These are phyloP conservation scores for Saccharomycopsis selenospora DNA, from an alignment of 805 yeast genomes.

Conservation along the genomic window DNA sequence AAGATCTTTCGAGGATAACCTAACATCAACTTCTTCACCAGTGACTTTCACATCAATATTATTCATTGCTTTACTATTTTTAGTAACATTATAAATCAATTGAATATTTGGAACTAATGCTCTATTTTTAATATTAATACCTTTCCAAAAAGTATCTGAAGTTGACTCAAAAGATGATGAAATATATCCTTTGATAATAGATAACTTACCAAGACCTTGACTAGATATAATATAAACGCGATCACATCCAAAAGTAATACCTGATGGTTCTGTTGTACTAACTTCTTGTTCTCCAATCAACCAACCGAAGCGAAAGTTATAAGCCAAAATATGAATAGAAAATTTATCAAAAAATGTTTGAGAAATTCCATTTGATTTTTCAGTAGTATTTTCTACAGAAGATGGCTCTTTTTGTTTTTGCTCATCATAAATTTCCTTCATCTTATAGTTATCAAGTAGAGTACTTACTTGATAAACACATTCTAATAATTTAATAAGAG, in stretches of 20 bases:
- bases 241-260: conserved; percentile 74
- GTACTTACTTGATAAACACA: not conserved
- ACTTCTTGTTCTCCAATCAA: conserved; percentile 39
- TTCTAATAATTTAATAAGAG: conserved; percentile 30
- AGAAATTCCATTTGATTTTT: not conserved
- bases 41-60: conserved; percentile 44
- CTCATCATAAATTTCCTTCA: too few species aligned
- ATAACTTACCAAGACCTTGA: conserved; percentile 55
- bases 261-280: conserved; percentile 42
- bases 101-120: conserved; percentile 68
- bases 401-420: too few species aligned
- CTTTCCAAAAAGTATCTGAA: conserved; percentile 42
- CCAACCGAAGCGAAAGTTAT: conserved; percentile 75
- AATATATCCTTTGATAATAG: conserved; percentile 60
- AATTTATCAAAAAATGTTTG: conserved; percentile 29
- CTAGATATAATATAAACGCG: conserved; percentile 60
- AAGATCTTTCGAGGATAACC: conserved; percentile 50
- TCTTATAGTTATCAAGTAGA: not conserved
- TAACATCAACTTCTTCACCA: conserved; percentile 67
- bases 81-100: conserved; percentile 37
- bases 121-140: conserved; percentile 41
- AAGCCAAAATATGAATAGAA: conserved; percentile 51
- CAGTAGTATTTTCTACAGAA: not conserved
- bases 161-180: conserved; percentile 62
- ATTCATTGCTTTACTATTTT: conserved; percentile 25